Percentiles rank a stretch among this genome's conserved stretches.
Evolutionary conservation across 116 monocot species (phyloP).

Genomic region (Papilionanthe hybrid): DNA sequence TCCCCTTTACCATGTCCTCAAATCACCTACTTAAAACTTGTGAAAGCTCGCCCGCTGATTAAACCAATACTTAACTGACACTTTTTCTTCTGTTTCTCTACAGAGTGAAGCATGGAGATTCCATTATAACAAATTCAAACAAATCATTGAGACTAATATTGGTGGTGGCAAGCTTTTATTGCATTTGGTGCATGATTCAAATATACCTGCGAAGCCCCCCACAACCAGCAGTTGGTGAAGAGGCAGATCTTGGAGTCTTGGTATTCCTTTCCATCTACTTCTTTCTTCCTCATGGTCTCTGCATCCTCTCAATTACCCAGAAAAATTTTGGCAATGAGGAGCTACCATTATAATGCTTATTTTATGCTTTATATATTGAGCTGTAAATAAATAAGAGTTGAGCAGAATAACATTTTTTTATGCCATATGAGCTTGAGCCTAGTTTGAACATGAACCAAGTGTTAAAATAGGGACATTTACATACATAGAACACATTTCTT

Average conservation of each 20-base stretch:
- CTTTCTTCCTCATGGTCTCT: conserved; percentile 68
- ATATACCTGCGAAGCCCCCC: conserved; percentile 73
- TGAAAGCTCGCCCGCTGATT: no score
- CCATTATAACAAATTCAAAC: conserved; percentile 38
- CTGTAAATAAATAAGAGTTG: no score
- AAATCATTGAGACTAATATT: conserved; percentile 46
- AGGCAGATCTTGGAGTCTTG: conserved; percentile 90
- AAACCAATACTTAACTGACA: neutral
- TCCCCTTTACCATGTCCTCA: no score
- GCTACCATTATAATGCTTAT: neutral
- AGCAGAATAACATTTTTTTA: no score
- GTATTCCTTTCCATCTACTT: conserved; percentile 66
- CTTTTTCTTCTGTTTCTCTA: neutral
- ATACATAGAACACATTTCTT: no score
- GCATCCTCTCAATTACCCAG: conserved; percentile 64
- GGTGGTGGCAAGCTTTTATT: conserved; percentile 47
- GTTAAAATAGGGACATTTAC: no score
- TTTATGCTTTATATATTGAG: no score
- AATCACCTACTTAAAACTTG: no score
- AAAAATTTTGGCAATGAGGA: conserved; percentile 20
- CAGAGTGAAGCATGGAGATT: conserved; percentile 53
- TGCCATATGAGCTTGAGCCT: no score
- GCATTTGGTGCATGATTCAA: conserved; percentile 72
- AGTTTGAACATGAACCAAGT: no score
- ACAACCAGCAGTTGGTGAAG: conserved; percentile 81